These are phyloP conservation scores for Acanthamoeba culbertsoni DNA, from an alignment of 208 protist genomes.

Conservation along the genomic window DNA sequence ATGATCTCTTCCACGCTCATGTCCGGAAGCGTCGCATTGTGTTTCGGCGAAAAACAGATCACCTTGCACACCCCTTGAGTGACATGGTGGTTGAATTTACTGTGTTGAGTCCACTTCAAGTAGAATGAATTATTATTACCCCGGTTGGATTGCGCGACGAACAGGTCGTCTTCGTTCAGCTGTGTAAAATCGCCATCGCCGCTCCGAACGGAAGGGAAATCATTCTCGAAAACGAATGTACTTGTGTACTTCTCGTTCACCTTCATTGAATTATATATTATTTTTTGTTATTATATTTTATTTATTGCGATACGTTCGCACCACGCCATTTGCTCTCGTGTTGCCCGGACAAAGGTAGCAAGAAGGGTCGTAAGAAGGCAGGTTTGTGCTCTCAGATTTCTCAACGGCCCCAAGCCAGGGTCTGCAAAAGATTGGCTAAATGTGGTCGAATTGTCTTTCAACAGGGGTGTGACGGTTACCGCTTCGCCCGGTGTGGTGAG, in stretches of 20 bases:
- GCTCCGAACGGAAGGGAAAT: constrained; percentile 53
- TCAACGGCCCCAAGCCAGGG: constrained; percentile 73
- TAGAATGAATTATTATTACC: constrained; percentile 43
- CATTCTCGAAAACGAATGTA: constrained; percentile 74
- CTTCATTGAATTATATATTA: not conserved
- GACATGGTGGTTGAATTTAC: not conserved
- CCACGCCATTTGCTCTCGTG: constrained; percentile 44
- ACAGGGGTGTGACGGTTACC: not conserved
- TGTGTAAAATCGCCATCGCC: not conserved
- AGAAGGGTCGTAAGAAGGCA: constrained; percentile 63
- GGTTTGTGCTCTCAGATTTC: not conserved
- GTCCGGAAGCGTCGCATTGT: constrained; percentile 66
- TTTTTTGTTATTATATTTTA: not conserved
- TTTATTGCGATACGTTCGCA: not conserved
- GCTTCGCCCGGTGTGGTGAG: constrained; percentile 70
- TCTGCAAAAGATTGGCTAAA: not conserved
- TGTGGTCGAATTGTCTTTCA: not conserved
- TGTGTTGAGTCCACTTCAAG: not conserved
- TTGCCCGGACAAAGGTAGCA: constrained; percentile 72
- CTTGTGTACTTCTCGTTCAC: constrained; percentile 41
- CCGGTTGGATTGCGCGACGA: constrained; percentile 9
- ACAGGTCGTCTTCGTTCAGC: constrained; percentile 11
- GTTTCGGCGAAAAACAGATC: constrained; percentile 76
- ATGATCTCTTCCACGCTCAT: constrained; percentile 64
- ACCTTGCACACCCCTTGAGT: constrained; percentile 62